Conservation (phyloP, 805 yeast species). For the Pichia cabralensis region DNA sequence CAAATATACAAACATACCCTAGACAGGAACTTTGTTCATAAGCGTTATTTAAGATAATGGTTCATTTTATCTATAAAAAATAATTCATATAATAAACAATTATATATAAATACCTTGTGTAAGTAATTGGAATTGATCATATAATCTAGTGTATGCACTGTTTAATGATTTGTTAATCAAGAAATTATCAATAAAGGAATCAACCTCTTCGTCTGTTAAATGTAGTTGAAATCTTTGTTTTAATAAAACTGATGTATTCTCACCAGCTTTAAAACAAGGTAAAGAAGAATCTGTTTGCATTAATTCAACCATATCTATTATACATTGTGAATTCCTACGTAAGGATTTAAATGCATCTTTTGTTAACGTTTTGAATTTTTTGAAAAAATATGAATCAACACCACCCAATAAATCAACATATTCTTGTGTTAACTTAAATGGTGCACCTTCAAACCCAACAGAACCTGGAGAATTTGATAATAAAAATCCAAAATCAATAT, state of each 20-base stretch:
- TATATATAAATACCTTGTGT: constrained; percentile 90
- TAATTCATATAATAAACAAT: no score
- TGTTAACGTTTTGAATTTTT: constrained; percentile 49
- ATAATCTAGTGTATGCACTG: constrained; percentile 80
- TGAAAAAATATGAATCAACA: constrained; percentile 46
- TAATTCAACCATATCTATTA: constrained; percentile 77
- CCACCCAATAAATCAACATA: constrained; percentile 89
- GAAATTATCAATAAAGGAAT: constrained; percentile 64
- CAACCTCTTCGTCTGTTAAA: constrained; percentile 61
- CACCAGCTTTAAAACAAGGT: constrained; percentile 89
- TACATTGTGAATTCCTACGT: constrained; percentile 61
- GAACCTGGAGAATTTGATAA: constrained; percentile 94
- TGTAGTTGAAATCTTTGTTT: constrained; percentile 77
- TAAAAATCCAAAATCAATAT: constrained; percentile 91
- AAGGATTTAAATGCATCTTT: constrained; percentile 67
- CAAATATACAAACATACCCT: no score
- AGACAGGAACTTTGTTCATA: no score
- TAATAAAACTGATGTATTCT: constrained; percentile 66
- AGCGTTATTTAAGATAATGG: no score
- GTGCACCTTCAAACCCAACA: constrained; percentile 95
- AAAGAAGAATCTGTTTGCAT: constrained; percentile 87
- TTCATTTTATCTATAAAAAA: no score
- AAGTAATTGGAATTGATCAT: constrained; percentile 88
- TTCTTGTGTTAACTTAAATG: constrained; percentile 85
- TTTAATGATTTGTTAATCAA: constrained; percentile 77